Base-by-base conservation (phyloP, 2,329 filamentous ascomycete genomes). In the Myrmaecium sp. region DNA sequence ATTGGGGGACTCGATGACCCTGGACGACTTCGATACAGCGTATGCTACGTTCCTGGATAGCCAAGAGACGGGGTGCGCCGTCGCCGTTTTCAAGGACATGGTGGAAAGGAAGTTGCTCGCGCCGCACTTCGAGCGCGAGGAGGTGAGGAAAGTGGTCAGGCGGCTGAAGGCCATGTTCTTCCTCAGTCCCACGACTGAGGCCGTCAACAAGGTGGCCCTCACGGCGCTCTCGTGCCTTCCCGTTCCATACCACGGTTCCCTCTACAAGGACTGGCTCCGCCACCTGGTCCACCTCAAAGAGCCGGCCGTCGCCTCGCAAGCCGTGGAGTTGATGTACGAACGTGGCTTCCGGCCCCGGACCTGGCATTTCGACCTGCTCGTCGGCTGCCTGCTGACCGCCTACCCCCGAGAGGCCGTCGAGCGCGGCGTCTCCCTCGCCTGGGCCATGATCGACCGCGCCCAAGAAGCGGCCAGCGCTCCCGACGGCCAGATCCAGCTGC, bases 181-280 rank as follows among this genome's bases (percentile, higher is more conserved):
- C 11, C 9, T 4, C n/a, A 24, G 8, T 21, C 23, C 5, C 17
- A 17, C 18, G 23, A 23, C 57, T 19, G 34, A 51, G 4, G 47
- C 58, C 21, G 44, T 66, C 23, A 61, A 60, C 40, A 53, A 54
- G 29, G 42, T 64, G 7, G 62, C 60, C 1, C 41, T 65, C 4
- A 49, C 56, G 6, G 57, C 57, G 2, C 43, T 74, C 14, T 58
- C 59, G 4, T 43, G 58, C 15, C 43, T 75, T 12, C 70, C 70
- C 4, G 55, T 60, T 23, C 25, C 30, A 5, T 51, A 49, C 26
- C 89, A 91, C 48, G 73, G 75, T 35, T 86, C 82, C 51, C 80
- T 93, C 50, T 77, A 83, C 37, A 78, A 75, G 17, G 84, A 81
- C 40, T 93, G 83, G 84, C 64, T 92, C 42, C 86, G 86, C 50